Base-by-base conservation (phyloP, 2,329 filamentous ascomycete genomes). In the Hirsutella thompsonii region DNA sequence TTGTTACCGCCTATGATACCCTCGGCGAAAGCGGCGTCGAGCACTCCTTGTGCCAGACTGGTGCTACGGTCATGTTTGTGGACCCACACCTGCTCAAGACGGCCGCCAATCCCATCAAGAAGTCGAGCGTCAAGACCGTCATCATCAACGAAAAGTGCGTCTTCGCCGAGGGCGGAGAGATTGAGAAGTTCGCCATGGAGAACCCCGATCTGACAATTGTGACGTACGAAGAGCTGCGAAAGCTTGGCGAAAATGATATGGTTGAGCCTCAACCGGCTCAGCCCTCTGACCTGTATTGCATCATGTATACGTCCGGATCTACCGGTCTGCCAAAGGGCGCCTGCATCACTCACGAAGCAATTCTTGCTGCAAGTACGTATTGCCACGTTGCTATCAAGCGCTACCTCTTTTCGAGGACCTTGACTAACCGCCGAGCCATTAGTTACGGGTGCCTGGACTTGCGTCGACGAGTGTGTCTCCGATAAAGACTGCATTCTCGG, bases 1-100 rank as follows among this genome's bases (percentile, higher is more conserved):
- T 95, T 50, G 90, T 95, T 39, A 96, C 90, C 36, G 88, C 89
- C 39, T 95, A 95, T 63, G 89, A 95, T 61, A 94, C 88, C 23
- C 80, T 95, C 36, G 89, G 89, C 41, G 76, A 86, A 53, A 78
- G 81, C 46, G 89, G 88, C 37, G 74, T 95, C 47, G 79, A 82
- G 65, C 88, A 94, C 67, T 93, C 88, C 3, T 74, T 95, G 48
- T 70, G 79, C 19, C 84, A 94, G 64, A 92, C 87, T 40, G 70
- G 79, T 46, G 82, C 86, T 40, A 79, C 79, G 52, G 81, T 81
- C 60, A 90, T 95, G 69, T 94, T 89, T 64, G 74, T 87, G 47
- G 89, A 95, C 57, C 83, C 89, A 8, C 78, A 84, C 52, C 77
- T 94, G 38, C 66, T 83, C 46, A 72, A 75, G 56, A 74, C 79